Evolutionary conservation across 345 rosid species (phyloP).

Genomic region (Eucalyptus urophylla): DNA sequence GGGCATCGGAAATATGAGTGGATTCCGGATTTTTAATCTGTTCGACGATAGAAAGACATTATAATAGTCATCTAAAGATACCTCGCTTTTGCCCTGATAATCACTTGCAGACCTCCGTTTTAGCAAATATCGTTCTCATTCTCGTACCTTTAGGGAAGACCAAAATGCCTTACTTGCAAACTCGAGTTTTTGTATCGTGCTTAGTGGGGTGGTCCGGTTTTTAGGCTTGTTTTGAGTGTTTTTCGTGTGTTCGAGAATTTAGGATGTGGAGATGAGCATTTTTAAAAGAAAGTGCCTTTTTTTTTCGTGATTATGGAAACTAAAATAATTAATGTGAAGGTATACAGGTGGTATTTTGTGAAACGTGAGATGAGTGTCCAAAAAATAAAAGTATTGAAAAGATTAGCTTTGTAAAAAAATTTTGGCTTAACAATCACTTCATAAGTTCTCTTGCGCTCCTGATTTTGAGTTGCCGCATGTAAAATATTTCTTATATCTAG

Average conservation of each 20-base stretch:
- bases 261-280: not conserved
- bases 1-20: not conserved
- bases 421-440: not conserved
- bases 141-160: not conserved
- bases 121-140: not conserved
- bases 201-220: not conserved
- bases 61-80: not conserved
- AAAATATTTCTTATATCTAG: not conserved
- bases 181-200: not conserved
- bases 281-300: not conserved
- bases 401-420: not conserved
- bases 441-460: not conserved
- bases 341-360: not conserved
- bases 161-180: not conserved
- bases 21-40: not conserved
- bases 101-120: not conserved
- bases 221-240: not conserved
- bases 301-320: not conserved
- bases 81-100: not conserved
- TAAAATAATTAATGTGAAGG: not conserved
- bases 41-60: not conserved
- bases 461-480: not conserved
- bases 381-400: not conserved
- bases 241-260: not conserved
- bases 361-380: not conserved